Conservation (phyloP, 1,284 basidiomycete genomes). For the Tilletia horrida region DNA sequence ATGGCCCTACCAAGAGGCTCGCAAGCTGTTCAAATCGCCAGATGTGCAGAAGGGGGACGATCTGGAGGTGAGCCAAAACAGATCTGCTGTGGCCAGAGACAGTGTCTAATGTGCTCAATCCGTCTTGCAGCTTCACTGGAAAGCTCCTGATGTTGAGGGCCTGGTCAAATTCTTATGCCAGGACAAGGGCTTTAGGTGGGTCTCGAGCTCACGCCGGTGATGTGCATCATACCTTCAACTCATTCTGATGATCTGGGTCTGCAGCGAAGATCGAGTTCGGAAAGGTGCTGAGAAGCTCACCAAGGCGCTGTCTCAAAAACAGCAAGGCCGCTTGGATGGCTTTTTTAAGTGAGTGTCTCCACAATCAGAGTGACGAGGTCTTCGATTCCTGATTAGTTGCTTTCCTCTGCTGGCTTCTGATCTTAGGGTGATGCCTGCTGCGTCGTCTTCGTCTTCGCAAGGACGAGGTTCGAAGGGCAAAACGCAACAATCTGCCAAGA, state of each 20-base stretch:
- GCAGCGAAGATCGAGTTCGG: constrained; percentile 89
- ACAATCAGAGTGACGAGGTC: background rate
- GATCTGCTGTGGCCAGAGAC: background rate
- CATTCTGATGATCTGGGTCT: constrained; percentile 1
- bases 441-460: constrained; percentile 12
- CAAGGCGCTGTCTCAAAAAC: constrained; percentile 82
- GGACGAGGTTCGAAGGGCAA: background rate
- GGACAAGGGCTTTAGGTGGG: constrained; percentile 95
- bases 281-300: constrained; percentile 89
- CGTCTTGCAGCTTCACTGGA: constrained; percentile 82
- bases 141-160: constrained; percentile 84
- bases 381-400: background rate
- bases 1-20: constrained; percentile 95
- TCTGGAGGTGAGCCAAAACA: constrained; percentile 67
- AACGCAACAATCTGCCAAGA: too few species aligned
- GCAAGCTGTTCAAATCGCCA: constrained; percentile 80
- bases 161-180: constrained; percentile 88
- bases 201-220: constrained; percentile 18
- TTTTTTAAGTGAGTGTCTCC: constrained; percentile 66
- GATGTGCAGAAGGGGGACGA: constrained; percentile 82
- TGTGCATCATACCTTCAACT: constrained; percentile 9
- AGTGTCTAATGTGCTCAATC: background rate
- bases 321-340: constrained; percentile 91
- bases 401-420: background rate
- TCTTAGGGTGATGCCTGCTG: background rate